Evolutionary conservation across 2,329 filamentous ascomycete genomes (phyloP).

Genomic region (Claviceps lovelessii): DNA sequence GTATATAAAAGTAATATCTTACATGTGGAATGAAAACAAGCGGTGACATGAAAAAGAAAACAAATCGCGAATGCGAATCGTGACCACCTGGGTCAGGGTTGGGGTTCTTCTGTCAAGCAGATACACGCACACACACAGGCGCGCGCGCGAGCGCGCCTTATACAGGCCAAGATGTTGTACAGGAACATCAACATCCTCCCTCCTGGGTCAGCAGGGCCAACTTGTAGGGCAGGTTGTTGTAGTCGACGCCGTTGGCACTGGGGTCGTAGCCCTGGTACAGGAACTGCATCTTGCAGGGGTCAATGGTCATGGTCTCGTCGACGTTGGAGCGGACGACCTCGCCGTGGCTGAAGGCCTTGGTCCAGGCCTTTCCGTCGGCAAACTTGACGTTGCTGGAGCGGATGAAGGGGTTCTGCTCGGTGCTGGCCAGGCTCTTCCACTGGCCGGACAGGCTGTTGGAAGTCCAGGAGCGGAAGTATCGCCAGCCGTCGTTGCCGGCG

Average conservation of each 20-base stretch:
- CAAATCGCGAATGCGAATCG: no score
- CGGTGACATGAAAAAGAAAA: no score
- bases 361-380: slow-evolving; percentile 40
- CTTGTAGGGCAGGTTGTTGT: slow-evolving; percentile 15
- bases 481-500: slow-evolving; percentile 34
- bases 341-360: slow-evolving; percentile 52
- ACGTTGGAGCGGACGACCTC: slow-evolving; percentile 41
- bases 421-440: slow-evolving; percentile 44
- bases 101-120: no score
- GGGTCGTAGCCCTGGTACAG: slow-evolving; percentile 45
- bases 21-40: no score
- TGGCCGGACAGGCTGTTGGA: slow-evolving; percentile 38
- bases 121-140: no score
- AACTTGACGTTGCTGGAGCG: slow-evolving; percentile 41
- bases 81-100: no score
- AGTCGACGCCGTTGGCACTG: slow-evolving; percentile 24
- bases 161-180: no score
- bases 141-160: no score
- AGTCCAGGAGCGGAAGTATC: slow-evolving; percentile 55
- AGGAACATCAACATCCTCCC: background rate
- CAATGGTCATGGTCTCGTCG: slow-evolving; percentile 49
- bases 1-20: no score
- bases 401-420: slow-evolving; percentile 47
- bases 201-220: background rate
- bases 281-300: slow-evolving; percentile 49